Evolutionary conservation across 2,329 filamentous ascomycete species (phyloP).

Genomic region (Venturia effusa): DNA sequence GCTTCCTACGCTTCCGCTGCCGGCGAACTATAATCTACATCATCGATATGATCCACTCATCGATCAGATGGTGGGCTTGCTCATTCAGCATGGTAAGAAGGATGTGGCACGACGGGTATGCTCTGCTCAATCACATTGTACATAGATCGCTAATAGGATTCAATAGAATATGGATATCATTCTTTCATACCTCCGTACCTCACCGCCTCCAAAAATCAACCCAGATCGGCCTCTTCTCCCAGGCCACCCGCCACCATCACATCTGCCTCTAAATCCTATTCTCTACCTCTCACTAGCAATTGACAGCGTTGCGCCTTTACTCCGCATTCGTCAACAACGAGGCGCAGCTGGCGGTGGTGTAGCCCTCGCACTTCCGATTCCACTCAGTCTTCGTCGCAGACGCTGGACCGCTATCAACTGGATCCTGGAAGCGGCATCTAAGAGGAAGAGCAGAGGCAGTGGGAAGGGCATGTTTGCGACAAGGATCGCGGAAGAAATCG

Average conservation of each 20-base stretch:
- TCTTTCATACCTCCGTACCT: slow-evolving; percentile 72
- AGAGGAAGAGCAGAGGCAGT: slow-evolving; percentile 61
- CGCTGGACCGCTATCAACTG: slow-evolving; percentile 71
- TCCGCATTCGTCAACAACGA: slow-evolving; percentile 65
- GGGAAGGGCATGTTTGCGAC: slow-evolving; percentile 63
- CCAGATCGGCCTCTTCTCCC: slow-evolving; percentile 62
- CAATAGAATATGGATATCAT: slow-evolving; percentile 71
- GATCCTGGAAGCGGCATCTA: slow-evolving; percentile 78
- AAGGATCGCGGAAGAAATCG: slow-evolving; percentile 73
- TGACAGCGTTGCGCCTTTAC: slow-evolving; percentile 82
- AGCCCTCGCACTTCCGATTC: slow-evolving; percentile 71
- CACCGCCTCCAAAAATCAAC: slow-evolving; percentile 66
- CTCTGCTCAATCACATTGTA: slow-evolving; percentile 11
- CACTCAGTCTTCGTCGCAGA: slow-evolving; percentile 63
- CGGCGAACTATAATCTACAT: slow-evolving; percentile 55
- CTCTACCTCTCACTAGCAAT: slow-evolving; percentile 83
- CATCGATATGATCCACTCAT: slow-evolving; percentile 78
- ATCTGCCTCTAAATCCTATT: slow-evolving; percentile 81
- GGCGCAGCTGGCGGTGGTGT: slow-evolving; percentile 79
- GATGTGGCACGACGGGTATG: slow-evolving; percentile 77
- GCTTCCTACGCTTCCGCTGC: slow-evolving; percentile 56
- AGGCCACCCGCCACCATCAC: slow-evolving; percentile 61
- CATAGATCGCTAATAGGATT: not conserved
- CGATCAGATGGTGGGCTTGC: slow-evolving; percentile 74
- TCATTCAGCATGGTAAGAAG: slow-evolving; percentile 90